These are phyloP conservation scores for Fusarium oligoseptatum DNA, from an alignment of 2,329 filamentous ascomycete species.

Conservation along the genomic window DNA sequence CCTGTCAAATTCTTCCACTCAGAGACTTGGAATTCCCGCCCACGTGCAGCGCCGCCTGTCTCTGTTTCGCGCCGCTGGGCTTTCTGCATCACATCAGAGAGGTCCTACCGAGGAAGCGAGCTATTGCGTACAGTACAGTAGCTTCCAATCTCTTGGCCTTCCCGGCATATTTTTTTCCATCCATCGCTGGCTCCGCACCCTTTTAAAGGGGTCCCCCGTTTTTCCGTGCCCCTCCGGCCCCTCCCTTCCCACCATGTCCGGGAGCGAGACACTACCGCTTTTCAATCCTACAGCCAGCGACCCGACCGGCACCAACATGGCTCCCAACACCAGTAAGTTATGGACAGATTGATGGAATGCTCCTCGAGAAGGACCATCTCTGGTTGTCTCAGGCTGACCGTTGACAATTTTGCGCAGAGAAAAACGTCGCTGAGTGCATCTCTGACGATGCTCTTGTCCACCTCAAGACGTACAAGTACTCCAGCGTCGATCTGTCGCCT, in stretches of 20 bases:
- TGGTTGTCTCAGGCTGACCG: conserved; percentile 7
- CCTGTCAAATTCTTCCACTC: conserved; percentile 14
- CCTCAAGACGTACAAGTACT: conserved; percentile 97
- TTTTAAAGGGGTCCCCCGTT: conserved; percentile 42
- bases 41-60: conserved; percentile 34
- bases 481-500: conserved; percentile 94
- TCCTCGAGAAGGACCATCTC: neutral
- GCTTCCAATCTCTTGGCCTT: conserved; percentile 18
- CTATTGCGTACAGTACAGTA: conserved; percentile 7
- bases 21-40: conserved; percentile 17
- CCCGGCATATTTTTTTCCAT: conserved; percentile 26
- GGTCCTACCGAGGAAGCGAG: conserved; percentile 13
- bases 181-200: conserved; percentile 4
- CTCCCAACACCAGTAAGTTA: conserved; percentile 51
- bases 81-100: neutral
- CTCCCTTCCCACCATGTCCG: conserved; percentile 48
- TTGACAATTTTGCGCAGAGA: conserved; percentile 42
- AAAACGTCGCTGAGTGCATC: conserved; percentile 77
- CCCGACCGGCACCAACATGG: conserved; percentile 49
- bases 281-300: conserved; percentile 47
- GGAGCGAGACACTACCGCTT: conserved; percentile 51
- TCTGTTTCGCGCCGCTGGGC: conserved; percentile 30
- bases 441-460: conserved; percentile 92
- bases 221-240: conserved; percentile 42
- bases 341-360: neutral